phyloP scores from a whole-genome alignment of 2,329 filamentous ascomycete species.

The Penicillium olsonii region DNA sequence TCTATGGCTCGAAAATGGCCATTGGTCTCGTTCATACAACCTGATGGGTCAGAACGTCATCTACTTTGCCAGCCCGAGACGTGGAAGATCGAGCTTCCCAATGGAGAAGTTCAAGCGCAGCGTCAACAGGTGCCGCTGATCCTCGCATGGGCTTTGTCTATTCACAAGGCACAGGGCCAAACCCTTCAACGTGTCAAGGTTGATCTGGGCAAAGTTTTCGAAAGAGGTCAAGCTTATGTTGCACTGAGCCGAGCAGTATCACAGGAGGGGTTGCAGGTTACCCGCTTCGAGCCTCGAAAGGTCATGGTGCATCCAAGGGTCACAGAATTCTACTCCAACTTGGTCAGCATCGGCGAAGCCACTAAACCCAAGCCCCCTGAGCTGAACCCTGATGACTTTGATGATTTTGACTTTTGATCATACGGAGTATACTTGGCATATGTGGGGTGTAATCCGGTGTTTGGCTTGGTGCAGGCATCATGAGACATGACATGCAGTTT shows the following conservation, averaged over 20 bases:
- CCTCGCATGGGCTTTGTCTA: conserved; percentile 92
- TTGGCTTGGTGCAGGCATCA: conserved; percentile 2
- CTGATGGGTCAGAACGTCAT: conserved; percentile 73
- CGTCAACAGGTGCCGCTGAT: conserved; percentile 84
- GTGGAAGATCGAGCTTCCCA: conserved; percentile 98
- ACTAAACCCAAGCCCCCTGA: conserved; percentile 27
- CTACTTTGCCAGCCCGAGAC: conserved; percentile 83
- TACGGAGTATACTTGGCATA: conserved; percentile 50
- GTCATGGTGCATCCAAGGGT: conserved; percentile 94
- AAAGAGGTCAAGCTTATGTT: conserved; percentile 97
- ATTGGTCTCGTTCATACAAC: conserved; percentile 77
- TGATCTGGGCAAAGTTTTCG: conserved; percentile 87
- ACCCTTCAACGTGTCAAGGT: conserved; percentile 93
- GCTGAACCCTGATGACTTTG: conserved; percentile 34
- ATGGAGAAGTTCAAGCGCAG: conserved; percentile 87
- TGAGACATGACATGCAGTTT: conserved; percentile 6
- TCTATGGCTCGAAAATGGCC: conserved; percentile 67
- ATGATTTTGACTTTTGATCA: conserved; percentile 39
- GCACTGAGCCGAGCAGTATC: conserved; percentile 89
- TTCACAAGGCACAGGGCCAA: conserved; percentile 97
- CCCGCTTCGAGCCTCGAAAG: conserved; percentile 84
- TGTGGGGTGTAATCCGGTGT: background rate
- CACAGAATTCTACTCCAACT: conserved; percentile 77
- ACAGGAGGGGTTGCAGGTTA: conserved; percentile 82
- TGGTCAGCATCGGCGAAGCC: conserved; percentile 70